These are phyloP conservation scores for Vitis cinerea DNA, from an alignment of 164 flowering plant genomes.

Conservation along the genomic window DNA sequence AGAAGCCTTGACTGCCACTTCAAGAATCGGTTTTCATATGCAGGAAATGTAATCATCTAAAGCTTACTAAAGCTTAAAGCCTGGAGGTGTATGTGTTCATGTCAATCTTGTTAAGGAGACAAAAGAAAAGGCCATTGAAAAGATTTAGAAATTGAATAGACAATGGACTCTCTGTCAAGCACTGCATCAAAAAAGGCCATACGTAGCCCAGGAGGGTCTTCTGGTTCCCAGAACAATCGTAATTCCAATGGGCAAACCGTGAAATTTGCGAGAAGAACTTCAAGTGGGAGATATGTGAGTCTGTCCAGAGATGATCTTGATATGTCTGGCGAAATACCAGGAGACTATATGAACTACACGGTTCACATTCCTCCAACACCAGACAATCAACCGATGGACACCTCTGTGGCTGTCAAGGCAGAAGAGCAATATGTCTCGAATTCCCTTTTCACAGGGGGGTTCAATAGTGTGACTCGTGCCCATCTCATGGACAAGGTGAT, in stretches of 20 bases:
- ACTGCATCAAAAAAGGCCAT: slow-evolving; percentile 43
- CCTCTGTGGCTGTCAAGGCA: slow-evolving; percentile 61
- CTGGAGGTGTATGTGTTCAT: too few species aligned
- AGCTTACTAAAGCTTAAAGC: too few species aligned
- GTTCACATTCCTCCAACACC: slow-evolving; percentile 81
- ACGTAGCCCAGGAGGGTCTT: slow-evolving; percentile 28
- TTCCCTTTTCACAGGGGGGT: slow-evolving; percentile 69
- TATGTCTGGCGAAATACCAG: slow-evolving; percentile 65
- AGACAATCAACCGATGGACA: slow-evolving; percentile 74
- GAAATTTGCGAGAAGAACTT: slow-evolving; percentile 64
- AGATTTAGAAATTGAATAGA: background rate
- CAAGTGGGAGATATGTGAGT: slow-evolving; percentile 67
- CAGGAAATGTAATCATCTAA: too few species aligned
- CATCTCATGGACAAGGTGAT: slow-evolving; percentile 79
- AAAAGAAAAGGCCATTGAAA: too few species aligned
- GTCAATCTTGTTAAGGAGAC: too few species aligned
- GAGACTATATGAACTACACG: slow-evolving; percentile 67
- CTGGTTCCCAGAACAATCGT: slow-evolving; percentile 21
- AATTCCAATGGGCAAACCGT: slow-evolving; percentile 40
- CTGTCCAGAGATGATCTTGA: slow-evolving; percentile 67
- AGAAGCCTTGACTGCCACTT: too few species aligned
- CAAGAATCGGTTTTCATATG: too few species aligned
- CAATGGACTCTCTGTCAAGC: slow-evolving; percentile 36
- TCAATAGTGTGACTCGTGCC: slow-evolving; percentile 68
- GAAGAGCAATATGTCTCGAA: slow-evolving; percentile 75